Conservation (phyloP, 768 basidiomycete species). For the Trametes maxima region DNA sequence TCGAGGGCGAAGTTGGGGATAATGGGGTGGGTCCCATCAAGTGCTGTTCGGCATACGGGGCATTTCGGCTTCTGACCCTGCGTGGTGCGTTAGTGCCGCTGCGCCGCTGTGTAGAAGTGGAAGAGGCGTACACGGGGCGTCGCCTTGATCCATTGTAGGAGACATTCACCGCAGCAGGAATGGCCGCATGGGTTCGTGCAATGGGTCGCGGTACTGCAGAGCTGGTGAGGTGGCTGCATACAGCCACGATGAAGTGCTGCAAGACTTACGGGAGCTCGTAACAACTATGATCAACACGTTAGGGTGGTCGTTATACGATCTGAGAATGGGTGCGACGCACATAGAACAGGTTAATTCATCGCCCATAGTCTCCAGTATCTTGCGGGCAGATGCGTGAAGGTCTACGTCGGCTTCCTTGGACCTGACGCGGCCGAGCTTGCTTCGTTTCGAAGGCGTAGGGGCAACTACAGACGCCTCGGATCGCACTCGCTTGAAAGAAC, state of each 20-base stretch:
- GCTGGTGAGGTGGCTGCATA: neutral
- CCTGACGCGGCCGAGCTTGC: slow-evolving; percentile 47
- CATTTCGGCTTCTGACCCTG: slow-evolving; percentile 45
- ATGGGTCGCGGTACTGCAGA: slow-evolving; percentile 58
- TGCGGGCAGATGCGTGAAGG: slow-evolving; percentile 27
- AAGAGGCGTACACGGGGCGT: neutral
- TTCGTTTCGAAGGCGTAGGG: slow-evolving; percentile 4
- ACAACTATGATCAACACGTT: slow-evolving; percentile 47
- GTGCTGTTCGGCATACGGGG: slow-evolving; percentile 57
- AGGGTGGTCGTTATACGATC: too few relatives aligned
- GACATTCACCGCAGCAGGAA: slow-evolving; percentile 69
- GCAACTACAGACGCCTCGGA: neutral
- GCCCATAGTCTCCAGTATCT: slow-evolving; percentile 52
- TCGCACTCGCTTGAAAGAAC: slow-evolving; percentile 4
- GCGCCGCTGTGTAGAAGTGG: neutral
- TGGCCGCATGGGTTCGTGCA: slow-evolving; percentile 75
- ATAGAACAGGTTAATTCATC: slow-evolving; percentile 73
- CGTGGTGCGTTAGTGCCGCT: too few relatives aligned
- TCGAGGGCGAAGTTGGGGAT: slow-evolving; percentile 65
- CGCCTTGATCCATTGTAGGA: slow-evolving; percentile 54
- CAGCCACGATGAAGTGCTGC: neutral
- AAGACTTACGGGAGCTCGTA: slow-evolving; percentile 66
- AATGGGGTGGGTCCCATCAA: slow-evolving; percentile 47
- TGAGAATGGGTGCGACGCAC: slow-evolving; percentile 44
- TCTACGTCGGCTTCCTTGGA: slow-evolving; percentile 29